Base-by-base conservation (phyloP, 164 flowering plant genomes). In the Stephania japonica region DNA sequence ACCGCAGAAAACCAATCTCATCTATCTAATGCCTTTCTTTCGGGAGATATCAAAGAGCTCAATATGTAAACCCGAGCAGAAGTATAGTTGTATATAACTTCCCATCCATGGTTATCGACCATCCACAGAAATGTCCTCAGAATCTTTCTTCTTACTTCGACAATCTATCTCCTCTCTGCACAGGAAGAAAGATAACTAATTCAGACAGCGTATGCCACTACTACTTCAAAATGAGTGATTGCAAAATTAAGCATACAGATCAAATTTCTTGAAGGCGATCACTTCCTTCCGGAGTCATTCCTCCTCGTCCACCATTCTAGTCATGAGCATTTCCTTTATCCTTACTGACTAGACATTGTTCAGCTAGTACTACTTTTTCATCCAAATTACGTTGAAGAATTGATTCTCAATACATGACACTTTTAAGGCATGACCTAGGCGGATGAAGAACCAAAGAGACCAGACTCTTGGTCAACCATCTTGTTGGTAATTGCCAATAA, bases 141-240 rank as follows among this genome's bases (percentile, higher is more conserved):
- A 72, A 76, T 81, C 83, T 68, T 78, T 81, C 53, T 81, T 79
- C 25, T 75, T 77, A 69, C 78, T 83, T 26, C 76, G 79, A 43
- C 69, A 82, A 47, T 81, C 81, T 42, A 84, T 78, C 80, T 86
- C 92, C 79, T 86, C 87, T 79, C 97, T 91, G 89, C 78, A 79
- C n/a, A 44, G 59, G 65, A 13, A 68, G 1, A 72, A 32, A 25
- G 21, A 9, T 59, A 73, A 70, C 24, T 43, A 80, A 56, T 18
- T 25, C 25, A 64, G 42, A 25, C 13, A 67, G 61, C 50, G 21
- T 5, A 16, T 25, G 7, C 53, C 14, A 62, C 12, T 1, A 56
- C n/a, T n/a, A 59, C 1, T 3, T 18, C 11, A 69, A n/a, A 18
- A 11, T 13, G 0, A 32, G 49, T 53, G 27, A 53, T 59, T 19